A percentile compares a stretch with the other conserved stretches of the same genome.
Conservation (phyloP, 2,329 filamentous ascomycete species). For the Trichoderma lentiforme region DNA sequence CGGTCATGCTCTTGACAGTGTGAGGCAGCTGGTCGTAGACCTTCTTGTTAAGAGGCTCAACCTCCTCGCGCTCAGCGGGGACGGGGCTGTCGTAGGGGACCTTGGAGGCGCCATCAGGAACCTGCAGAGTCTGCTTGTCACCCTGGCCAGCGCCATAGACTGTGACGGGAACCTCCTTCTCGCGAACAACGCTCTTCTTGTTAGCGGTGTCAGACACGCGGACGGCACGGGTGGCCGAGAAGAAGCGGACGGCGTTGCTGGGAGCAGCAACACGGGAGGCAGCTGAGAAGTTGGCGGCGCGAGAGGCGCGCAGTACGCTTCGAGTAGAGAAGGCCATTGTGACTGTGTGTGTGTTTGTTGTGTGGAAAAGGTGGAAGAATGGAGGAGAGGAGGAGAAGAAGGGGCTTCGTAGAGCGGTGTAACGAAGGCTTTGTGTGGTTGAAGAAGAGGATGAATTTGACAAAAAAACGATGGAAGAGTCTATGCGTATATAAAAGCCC, state of each 20-base stretch:
- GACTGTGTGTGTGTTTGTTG: slow-evolving; percentile 9
- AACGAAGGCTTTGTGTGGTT: background rate
- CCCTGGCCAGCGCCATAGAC: slow-evolving; percentile 48
- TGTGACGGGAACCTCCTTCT: slow-evolving; percentile 56
- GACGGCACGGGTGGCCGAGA: slow-evolving; percentile 31
- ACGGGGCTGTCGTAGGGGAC: slow-evolving; percentile 41
- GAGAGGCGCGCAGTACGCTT: slow-evolving; percentile 34
- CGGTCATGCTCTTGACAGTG: slow-evolving; percentile 66
- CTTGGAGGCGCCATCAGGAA: slow-evolving; percentile 41
- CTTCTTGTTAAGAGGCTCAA: slow-evolving; percentile 51
- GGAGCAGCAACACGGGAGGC: slow-evolving; percentile 27
- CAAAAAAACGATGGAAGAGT: background rate
- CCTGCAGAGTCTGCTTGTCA: slow-evolving; percentile 56
- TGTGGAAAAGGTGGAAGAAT: slow-evolving; percentile 1
- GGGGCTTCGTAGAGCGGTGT: slow-evolving; percentile 3
- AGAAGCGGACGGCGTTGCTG: slow-evolving; percentile 30
- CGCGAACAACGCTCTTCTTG: slow-evolving; percentile 53
- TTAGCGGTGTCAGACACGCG: slow-evolving; percentile 38
- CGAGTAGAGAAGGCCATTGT: slow-evolving; percentile 37
- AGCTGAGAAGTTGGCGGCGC: slow-evolving; percentile 31
- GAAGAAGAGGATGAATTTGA: background rate
- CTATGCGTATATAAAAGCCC: background rate
- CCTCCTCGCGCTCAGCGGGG: slow-evolving; percentile 43
- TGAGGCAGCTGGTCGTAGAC: slow-evolving; percentile 56
- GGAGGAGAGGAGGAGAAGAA: background rate